Evolutionary conservation across 2,329 filamentous ascomycete genomes (phyloP).

Genomic region (Xylaria sp.): DNA sequence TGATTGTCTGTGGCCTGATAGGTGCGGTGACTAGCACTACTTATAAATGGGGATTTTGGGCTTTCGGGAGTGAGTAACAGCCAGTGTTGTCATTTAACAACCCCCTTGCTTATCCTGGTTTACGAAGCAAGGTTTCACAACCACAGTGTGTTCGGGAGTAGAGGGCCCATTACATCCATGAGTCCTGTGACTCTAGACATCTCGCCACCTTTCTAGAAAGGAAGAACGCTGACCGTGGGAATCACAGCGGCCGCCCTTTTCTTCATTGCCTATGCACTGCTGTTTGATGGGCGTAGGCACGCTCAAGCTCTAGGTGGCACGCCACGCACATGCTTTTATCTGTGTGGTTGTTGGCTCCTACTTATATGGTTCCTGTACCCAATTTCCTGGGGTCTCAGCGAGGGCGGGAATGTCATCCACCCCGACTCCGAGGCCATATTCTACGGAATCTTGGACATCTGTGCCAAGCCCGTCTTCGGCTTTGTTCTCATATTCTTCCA

Average conservation of each 20-base stretch:
- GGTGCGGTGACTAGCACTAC: conserved; percentile 63
- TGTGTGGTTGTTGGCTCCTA: conserved; percentile 60
- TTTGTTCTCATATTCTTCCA: conserved; percentile 64
- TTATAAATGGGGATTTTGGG: conserved; percentile 72
- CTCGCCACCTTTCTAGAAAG: too few relatives aligned
- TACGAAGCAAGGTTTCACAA: too few relatives aligned
- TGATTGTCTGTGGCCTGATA: conserved; percentile 68
- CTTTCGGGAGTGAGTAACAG: conserved; percentile 47
- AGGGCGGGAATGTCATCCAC: conserved; percentile 67
- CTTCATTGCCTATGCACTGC: conserved; percentile 64
- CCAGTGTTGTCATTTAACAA: too few relatives aligned
- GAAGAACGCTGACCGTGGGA: too few relatives aligned
- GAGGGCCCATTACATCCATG: too few relatives aligned
- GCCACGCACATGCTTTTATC: conserved; percentile 55
- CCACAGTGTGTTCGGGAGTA: too few relatives aligned
- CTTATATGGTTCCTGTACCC: conserved; percentile 68
- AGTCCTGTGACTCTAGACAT: too few relatives aligned
- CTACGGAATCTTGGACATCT: conserved; percentile 67
- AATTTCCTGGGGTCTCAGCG: conserved; percentile 63
- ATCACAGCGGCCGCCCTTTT: conserved; percentile 48
- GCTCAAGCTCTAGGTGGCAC: conserved; percentile 57
- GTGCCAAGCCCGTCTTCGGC: conserved; percentile 67
- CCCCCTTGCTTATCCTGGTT: too few relatives aligned
- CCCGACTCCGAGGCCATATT: conserved; percentile 69
- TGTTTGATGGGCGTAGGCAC: conserved; percentile 56